Base-by-base conservation (phyloP, 306 rosid genomes). In the Sindora glabra region DNA sequence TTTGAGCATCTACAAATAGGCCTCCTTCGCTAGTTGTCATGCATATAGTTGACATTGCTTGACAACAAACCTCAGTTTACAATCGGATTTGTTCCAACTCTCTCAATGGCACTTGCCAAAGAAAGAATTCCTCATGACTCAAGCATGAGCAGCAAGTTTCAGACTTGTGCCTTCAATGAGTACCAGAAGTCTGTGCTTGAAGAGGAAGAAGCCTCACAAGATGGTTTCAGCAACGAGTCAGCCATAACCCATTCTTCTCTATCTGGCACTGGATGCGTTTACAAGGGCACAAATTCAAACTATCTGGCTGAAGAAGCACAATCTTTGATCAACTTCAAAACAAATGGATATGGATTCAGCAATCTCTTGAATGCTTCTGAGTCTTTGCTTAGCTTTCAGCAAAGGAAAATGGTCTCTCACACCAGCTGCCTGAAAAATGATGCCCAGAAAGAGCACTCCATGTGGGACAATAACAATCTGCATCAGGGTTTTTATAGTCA, bases 301-400 rank as follows among this genome's bases (percentile, higher is more conserved):
- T 60, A 32, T 72, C 74, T 68, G 58, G 62, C 67, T 12, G 74
- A 63, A 9, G 83, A 75, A 62, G 66, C 77, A 25, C 75, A 75
- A 12, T 77, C 95, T n/a, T 59, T 81, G 49, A 87, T 84, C 48
- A 71, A 82, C 41, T 90, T 87, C 78, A 81, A 84, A 57, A 64
- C 65, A 49, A 73, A 72, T 18, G 47, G 53, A 16, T 24, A 26
- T 33, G n/a, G n/a, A n/a, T 65, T 6, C 38, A 50, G 15, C 18
- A 49, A 19, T 26, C 42, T 71, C 48, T 30, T 69, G 40, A 59
- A 65, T 37, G 27, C 46, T 37, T 54, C 47, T 41, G 89, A 78
- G 24, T 80, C 94, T 56, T 65, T 87, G 75, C 79, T 90, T 52
- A 79, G 86, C 71, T 90, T 87, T 73, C 86, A 82, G 61, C 81